Conservation (phyloP, 768 basidiomycete species). For the Epithele typhae region DNA sequence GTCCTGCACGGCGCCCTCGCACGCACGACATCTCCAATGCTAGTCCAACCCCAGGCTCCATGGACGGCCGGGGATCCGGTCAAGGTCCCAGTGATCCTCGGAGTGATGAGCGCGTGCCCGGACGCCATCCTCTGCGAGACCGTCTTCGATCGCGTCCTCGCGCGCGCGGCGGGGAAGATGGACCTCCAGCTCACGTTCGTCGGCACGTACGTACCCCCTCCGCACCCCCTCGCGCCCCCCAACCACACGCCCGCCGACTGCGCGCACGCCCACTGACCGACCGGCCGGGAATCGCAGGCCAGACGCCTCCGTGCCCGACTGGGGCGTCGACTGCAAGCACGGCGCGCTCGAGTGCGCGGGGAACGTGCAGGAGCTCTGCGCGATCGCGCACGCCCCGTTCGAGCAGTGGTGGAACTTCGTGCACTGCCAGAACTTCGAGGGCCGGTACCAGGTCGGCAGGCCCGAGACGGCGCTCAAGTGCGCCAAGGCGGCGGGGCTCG, state of each 20-base stretch:
- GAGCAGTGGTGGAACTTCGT: conserved; percentile 81
- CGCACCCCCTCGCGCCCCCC: too few relatives aligned
- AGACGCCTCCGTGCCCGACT: conserved; percentile 59
- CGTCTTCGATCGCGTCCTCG: conserved; percentile 68
- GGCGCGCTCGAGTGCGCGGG: conserved; percentile 80
- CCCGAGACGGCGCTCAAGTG: conserved; percentile 64
- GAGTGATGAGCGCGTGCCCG: conserved; percentile 72
- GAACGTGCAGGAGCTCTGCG: conserved; percentile 88
- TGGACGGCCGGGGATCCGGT: conserved; percentile 16
- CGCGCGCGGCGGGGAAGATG: conserved; percentile 57
- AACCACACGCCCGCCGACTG: background rate
- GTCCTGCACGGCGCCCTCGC: background rate
- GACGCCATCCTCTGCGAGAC: conserved; percentile 82
- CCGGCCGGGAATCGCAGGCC: conserved; percentile 36
- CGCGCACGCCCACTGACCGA: background rate
- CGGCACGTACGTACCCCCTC: conserved; percentile 50
- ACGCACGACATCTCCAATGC: background rate
- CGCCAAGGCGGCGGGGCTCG: conserved; percentile 55
- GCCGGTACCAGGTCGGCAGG: conserved; percentile 57
- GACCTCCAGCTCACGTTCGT: conserved; percentile 70
- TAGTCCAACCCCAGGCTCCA: conserved; percentile 1
- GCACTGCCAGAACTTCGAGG: conserved; percentile 73
- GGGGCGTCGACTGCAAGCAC: conserved; percentile 81
- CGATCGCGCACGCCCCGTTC: conserved; percentile 49
- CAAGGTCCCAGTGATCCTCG: conserved; percentile 49